A percentile compares a stretch with the other conserved stretches of the same genome.
These are phyloP conservation scores for Laetiporus sulphureus DNA, from an alignment of 1,284 basidiomycete species.

Conservation along the genomic window DNA sequence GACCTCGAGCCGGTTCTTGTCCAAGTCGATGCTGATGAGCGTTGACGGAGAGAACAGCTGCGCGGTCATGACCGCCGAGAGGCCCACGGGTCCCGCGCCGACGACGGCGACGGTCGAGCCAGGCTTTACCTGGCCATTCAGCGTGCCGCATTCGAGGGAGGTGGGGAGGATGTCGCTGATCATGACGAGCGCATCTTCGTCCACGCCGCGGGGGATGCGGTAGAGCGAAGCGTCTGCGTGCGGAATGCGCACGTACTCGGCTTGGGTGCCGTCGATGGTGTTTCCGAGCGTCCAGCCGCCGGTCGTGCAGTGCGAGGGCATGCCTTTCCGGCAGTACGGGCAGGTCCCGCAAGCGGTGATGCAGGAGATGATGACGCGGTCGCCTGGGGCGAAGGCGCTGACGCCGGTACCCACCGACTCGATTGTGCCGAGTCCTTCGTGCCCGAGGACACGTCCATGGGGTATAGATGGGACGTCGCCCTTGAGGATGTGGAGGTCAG, in stretches of 20 bases:
- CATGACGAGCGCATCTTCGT: slow-evolving; percentile 17
- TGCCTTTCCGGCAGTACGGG: slow-evolving; percentile 17
- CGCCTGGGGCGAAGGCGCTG: slow-evolving; percentile 6
- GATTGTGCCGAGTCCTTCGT: slow-evolving; percentile 9
- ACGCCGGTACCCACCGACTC: slow-evolving; percentile 7
- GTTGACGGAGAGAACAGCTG: slow-evolving; percentile 22
- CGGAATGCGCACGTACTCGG: slow-evolving; percentile 22
- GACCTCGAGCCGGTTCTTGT: slow-evolving; percentile 16
- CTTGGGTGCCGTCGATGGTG: slow-evolving; percentile 23
- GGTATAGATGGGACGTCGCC: slow-evolving; percentile 21
- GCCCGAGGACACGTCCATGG: slow-evolving; percentile 11
- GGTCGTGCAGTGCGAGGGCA: slow-evolving; percentile 20
- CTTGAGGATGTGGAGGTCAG: slow-evolving; percentile 25
- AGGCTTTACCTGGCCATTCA: slow-evolving; percentile 20
- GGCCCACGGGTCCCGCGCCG: slow-evolving; percentile 22
- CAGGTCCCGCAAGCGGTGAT: slow-evolving; percentile 17
- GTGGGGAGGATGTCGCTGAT: slow-evolving; percentile 16
- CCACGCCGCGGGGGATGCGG: slow-evolving; percentile 12
- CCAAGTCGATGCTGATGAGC: slow-evolving; percentile 20
- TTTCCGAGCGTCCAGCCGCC: slow-evolving; percentile 25
- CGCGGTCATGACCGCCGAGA: slow-evolving; percentile 18
- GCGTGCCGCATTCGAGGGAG: slow-evolving; percentile 20
- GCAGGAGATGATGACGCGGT: slow-evolving; percentile 15
- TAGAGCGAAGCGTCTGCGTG: slow-evolving; percentile 20
- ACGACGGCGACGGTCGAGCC: slow-evolving; percentile 20